Conservation (phyloP, 179 eudicot species). For the Heliamphora ciliata region DNA sequence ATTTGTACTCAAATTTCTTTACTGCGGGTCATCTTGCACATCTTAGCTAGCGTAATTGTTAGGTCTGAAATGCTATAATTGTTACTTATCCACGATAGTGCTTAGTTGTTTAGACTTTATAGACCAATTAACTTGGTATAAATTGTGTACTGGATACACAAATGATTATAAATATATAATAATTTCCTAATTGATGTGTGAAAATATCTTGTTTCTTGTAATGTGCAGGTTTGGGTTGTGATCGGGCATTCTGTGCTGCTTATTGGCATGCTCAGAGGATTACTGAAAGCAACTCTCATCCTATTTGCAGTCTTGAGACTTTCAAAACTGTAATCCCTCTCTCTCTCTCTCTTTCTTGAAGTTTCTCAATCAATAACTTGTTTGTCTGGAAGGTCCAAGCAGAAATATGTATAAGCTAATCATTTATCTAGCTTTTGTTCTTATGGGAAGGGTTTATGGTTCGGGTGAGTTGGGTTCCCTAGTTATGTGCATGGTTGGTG, state of each 20-base stretch:
- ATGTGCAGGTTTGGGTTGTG: conserved; percentile 76
- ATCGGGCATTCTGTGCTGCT: conserved; percentile 84
- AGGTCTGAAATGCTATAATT: not conserved
- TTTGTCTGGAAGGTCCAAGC: not conserved
- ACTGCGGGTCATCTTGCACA: not conserved
- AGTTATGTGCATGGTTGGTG: not conserved
- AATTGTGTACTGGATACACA: no score
- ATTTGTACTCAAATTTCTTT: not conserved
- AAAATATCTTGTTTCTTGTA: not conserved
- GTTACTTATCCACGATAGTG: not conserved
- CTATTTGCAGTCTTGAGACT: conserved; percentile 54
- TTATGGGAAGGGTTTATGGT: not conserved
- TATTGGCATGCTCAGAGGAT: conserved; percentile 67
- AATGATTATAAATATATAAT: not conserved
- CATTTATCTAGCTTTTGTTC: not conserved
- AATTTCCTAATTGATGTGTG: not conserved
- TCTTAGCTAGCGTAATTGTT: not conserved
- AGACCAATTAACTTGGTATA: not conserved
- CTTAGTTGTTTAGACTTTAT: not conserved
- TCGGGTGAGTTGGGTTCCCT: not conserved
- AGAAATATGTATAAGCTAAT: not conserved
- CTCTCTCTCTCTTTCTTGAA: not conserved
- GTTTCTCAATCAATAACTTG: not conserved
- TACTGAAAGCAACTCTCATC: conserved; percentile 33
- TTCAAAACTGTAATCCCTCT: conserved; percentile 58